These are phyloP conservation scores for Mortierella sp. DNA, from an alignment of 371 early-diverging fungal genomes.

Conservation along the genomic window DNA sequence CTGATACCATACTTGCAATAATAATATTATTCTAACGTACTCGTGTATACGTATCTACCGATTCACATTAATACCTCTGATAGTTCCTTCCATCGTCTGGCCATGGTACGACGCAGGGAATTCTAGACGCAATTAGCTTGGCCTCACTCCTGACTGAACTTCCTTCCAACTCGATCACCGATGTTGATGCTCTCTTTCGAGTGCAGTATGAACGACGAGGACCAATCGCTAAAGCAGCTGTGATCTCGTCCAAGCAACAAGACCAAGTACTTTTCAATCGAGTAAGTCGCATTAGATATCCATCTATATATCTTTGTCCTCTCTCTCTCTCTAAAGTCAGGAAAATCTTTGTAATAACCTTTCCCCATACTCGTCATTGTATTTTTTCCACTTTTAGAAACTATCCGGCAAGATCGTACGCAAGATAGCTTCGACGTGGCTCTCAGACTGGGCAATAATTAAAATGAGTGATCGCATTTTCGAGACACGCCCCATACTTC, in stretches of 20 bases:
- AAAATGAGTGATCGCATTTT: slow-evolving; percentile 26
- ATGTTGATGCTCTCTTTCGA: slow-evolving; percentile 40
- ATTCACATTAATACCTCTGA: neutral
- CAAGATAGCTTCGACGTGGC: slow-evolving; percentile 29
- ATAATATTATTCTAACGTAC: neutral
- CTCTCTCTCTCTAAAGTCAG: neutral
- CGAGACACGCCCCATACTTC: slow-evolving; percentile 31
- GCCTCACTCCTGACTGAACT: slow-evolving; percentile 39
- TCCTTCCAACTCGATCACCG: slow-evolving; percentile 34
- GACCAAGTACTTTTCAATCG: slow-evolving; percentile 36
- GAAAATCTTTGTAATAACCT: neutral
- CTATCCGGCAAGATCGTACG: slow-evolving; percentile 37
- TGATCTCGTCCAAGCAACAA: slow-evolving; percentile 21
- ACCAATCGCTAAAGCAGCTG: slow-evolving; percentile 28
- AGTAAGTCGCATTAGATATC: slow-evolving; percentile 10
- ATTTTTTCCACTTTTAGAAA: slow-evolving; percentile 13
- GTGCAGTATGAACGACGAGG: slow-evolving; percentile 40
- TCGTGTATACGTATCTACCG: neutral
- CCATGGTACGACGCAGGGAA: slow-evolving; percentile 33
- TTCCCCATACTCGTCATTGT: neutral
- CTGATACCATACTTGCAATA: no score
- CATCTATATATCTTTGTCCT: neutral
- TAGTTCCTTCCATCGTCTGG: slow-evolving; percentile 41
- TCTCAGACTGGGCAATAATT: slow-evolving; percentile 18
- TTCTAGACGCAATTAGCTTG: slow-evolving; percentile 38